A percentile compares a stretch with the other conserved stretches of the same genome.
These are phyloP conservation scores for Camellia japonica DNA, from an alignment of 148 eudicot species.

Conservation along the genomic window DNA sequence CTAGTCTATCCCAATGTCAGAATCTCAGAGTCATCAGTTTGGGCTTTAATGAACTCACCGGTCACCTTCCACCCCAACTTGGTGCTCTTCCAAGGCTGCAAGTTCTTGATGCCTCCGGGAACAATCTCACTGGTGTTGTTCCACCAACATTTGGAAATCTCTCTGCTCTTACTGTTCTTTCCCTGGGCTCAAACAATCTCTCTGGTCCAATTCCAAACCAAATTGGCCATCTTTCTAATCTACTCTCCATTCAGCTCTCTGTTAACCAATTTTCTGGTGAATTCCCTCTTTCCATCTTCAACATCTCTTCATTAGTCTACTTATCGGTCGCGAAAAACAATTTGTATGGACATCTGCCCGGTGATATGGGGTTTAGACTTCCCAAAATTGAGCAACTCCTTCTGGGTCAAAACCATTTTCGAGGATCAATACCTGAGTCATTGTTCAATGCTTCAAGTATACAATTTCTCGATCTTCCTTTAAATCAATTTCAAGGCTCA, in stretches of 20 bases:
- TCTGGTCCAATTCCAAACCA: slow-evolving; percentile 4
- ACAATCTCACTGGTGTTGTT: not conserved
- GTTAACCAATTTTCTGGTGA: slow-evolving; percentile 8
- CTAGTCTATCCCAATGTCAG: not conserved
- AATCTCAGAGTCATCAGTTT: not conserved
- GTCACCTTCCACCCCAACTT: slow-evolving; percentile 1
- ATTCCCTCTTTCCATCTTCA: not conserved
- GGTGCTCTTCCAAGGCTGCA: not conserved
- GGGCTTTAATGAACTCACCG: not conserved
- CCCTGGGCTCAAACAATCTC: not conserved
- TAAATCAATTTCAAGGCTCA: slow-evolving; percentile 11
- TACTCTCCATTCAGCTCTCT: slow-evolving; percentile 6
- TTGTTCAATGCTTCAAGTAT: slow-evolving; percentile 4
- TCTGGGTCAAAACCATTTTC: not conserved
- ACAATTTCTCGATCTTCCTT: not conserved
- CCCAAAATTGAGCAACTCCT: not conserved
- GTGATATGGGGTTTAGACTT: not conserved
- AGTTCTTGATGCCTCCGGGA: not conserved
- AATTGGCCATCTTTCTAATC: not conserved
- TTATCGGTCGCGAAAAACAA: not conserved
- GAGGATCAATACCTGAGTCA: slow-evolving; percentile 3
- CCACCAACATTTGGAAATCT: slow-evolving; percentile 14
- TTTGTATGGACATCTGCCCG: not conserved
- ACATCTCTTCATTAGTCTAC: slow-evolving; percentile 10
- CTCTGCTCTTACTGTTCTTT: not conserved